These are phyloP conservation scores for Poterioochromonas sp. DNA, from an alignment of 352 stramenopile genomes.

Conservation along the genomic window DNA sequence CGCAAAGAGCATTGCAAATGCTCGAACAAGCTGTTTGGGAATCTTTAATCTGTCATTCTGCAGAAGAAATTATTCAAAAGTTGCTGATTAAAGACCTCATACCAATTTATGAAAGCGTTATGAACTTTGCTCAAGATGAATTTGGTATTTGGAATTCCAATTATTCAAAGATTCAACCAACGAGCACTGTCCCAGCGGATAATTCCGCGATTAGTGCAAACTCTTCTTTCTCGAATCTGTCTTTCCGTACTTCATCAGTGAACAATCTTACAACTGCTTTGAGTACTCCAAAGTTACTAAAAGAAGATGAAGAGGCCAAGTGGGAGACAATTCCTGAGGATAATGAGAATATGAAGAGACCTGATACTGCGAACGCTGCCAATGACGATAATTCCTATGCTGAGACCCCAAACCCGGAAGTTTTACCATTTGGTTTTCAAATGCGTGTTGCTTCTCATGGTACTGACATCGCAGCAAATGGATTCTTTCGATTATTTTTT, in stretches of 20 bases:
- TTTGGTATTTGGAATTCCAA: not conserved
- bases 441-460: not conserved
- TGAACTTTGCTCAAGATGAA: not conserved
- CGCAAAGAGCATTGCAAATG: not conserved
- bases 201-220: too few species aligned
- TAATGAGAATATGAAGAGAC: too few species aligned
- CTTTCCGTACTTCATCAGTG: too few species aligned
- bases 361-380: not conserved
- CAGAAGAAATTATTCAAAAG: not conserved
- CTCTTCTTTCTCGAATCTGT: too few species aligned
- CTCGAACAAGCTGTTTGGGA: slow-evolving; percentile 2
- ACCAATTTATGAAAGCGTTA: not conserved
- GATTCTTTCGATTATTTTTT: not conserved
- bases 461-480: not conserved
- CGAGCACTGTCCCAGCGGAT: too few species aligned
- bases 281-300: too few species aligned
- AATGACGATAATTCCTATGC: not conserved
- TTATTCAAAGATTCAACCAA: too few species aligned
- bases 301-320: not conserved
- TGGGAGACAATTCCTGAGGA: not conserved
- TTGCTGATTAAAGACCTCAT: not conserved
- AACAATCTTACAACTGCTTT: too few species aligned
- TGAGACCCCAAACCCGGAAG: not conserved
- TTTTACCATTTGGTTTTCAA: not conserved
- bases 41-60: not conserved